Evolutionary conservation across 345 rosid species (phyloP), one percentile per base, ranked within the genome.

Genomic region (Populus tremula): DNA sequence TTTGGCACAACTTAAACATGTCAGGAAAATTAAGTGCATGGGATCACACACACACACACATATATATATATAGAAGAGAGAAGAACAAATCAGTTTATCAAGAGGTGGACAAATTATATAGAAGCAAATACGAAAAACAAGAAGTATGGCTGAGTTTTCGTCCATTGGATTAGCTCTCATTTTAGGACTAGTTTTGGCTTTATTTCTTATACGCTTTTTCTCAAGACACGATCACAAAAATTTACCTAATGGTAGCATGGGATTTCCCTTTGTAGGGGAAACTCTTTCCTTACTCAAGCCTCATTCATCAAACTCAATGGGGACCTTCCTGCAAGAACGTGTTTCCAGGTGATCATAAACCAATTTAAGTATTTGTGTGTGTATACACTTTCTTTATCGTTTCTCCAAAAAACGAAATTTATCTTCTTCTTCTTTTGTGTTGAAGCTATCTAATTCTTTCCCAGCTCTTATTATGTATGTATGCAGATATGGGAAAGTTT

Each of bases 241-340:
- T 69, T 69, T 87, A 45, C 91, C 93, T 12, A 65, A 71, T 67
- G 98, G 98, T 9, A 80, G 74, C 80, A 90, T 85, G 91, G 98
- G 98, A 41, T 91, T 88, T 97, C 97, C 98, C 33, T 72, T 94
- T 16, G 50, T 82, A 27, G 98, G 98, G 4, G 92, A 94, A 73
- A 90, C 96, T 70, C 83, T 89, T 59, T 80, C 86, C 82, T 87
- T 92, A 81, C 92, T 94, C 86, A 85, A 86, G 79, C 94, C 98
- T 78, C 98, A 94, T 75, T 79, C 76, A 81, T 92, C 97, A 64
- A 86, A 84, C 78, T 87, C 96, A 78, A 71, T 85, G 8, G 93
- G 97, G 3, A 66, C 43, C 63, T 94, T 92, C 93, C 84, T 94
- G 75, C 88, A 90, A 80, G 75, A 87, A 45, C 94, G 70, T 73